Evolutionary conservation across 2,329 filamentous ascomycete genomes (phyloP).

Genomic region (Fusarium bactridioides): DNA sequence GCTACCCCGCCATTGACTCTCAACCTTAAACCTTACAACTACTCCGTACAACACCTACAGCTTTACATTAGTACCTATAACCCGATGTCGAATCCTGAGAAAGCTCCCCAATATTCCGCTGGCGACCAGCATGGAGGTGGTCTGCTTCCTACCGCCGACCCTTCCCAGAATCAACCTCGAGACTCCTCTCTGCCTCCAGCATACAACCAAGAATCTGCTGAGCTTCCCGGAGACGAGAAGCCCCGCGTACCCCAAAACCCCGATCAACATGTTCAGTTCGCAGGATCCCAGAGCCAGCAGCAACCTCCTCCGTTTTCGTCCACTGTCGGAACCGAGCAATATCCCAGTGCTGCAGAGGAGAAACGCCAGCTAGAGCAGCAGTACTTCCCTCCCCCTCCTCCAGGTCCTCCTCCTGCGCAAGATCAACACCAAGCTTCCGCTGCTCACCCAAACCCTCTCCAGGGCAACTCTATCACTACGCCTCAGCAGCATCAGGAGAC

Average conservation of each 20-base stretch:
- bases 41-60: neutral
- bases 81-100: conserved; percentile 34
- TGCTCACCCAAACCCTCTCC: conserved; percentile 32
- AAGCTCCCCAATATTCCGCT: conserved; percentile 26
- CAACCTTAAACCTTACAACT: conserved; percentile 17
- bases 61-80: neutral
- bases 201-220: conserved; percentile 21
- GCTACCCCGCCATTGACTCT: conserved; percentile 31
- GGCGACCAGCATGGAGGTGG: conserved; percentile 25
- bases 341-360: conserved; percentile 14
- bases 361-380: conserved; percentile 28
- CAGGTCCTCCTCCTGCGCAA: conserved; percentile 34
- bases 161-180: conserved; percentile 25
- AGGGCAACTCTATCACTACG: conserved; percentile 24
- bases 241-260: neutral
- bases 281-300: neutral
- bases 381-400: conserved; percentile 41
- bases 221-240: conserved; percentile 31
- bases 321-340: neutral
- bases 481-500: conserved; percentile 12
- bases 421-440: conserved; percentile 25
- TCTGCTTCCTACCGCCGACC: conserved; percentile 18
- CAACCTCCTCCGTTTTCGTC: conserved; percentile 17
- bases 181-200: conserved; percentile 23
- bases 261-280: neutral